These are phyloP conservation scores for Jaenimonas drosophilae DNA, from an alignment of 208 protist genomes.

Conservation along the genomic window DNA sequence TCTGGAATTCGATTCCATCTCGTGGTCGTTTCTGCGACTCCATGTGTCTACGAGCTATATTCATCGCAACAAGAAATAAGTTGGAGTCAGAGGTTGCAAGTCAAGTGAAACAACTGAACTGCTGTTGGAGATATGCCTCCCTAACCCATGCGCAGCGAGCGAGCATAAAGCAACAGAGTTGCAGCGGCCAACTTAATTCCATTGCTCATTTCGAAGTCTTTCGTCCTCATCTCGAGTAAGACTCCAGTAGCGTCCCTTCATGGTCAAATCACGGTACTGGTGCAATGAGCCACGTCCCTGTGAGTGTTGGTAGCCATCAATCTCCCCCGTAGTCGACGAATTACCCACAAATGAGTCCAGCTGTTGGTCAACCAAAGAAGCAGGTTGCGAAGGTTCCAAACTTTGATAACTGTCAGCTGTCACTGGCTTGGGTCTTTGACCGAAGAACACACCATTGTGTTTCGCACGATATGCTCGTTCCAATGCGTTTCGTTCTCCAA, in stretches of 20 bases:
- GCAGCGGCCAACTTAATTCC: conserved; percentile 6
- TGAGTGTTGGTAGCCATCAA: conserved; percentile 68
- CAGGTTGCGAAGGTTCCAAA: neutral
- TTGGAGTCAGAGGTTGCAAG: neutral
- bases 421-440: neutral
- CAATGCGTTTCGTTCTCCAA: conserved; percentile 26
- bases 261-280: conserved; percentile 76
- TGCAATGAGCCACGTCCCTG: conserved; percentile 46
- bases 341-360: conserved; percentile 35
- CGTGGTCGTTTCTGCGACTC: neutral
- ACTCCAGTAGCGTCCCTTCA: conserved; percentile 76
- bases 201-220: conserved; percentile 28
- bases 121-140: too few relatives aligned
- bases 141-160: too few relatives aligned
- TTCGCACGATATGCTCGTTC: conserved; percentile 53
- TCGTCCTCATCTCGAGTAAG: conserved; percentile 45
- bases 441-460: conserved; percentile 59
- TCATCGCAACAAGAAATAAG: neutral
- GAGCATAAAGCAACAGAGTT: neutral
- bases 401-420: too few relatives aligned
- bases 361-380: conserved; percentile 83
- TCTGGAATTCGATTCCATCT: conserved; percentile 15
- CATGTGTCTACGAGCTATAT: neutral
- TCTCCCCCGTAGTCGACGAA: conserved; percentile 41
- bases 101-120: neutral